phyloP scores from a whole-genome alignment of 805 yeast species.

The Zygosaccharomyces bailii region DNA sequence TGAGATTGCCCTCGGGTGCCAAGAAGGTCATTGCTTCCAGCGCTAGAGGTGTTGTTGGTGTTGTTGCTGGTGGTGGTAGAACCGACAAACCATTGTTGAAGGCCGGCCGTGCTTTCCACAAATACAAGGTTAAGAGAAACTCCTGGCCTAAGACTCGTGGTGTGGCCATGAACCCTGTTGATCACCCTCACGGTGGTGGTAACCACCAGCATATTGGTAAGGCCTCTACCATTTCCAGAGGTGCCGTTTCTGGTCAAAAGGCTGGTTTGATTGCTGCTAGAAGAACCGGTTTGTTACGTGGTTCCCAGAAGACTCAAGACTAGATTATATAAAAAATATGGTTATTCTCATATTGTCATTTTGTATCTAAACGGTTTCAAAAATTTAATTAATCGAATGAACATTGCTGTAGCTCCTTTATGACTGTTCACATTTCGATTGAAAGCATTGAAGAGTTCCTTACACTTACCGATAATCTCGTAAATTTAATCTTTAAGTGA shows the following conservation, averaged over 20 bases:
- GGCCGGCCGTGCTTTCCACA: constrained; percentile 99
- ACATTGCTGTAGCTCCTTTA: background rate
- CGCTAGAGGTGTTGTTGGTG: constrained; percentile 99
- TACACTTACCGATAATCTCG: too few relatives aligned
- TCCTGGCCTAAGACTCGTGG: constrained; percentile 99
- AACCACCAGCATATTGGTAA: constrained; percentile 99
- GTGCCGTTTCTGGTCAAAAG: constrained; percentile 99
- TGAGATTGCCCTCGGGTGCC: constrained; percentile 98
- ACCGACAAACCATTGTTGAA: constrained; percentile 98
- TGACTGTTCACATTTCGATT: too few relatives aligned
- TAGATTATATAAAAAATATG: constrained; percentile 40
- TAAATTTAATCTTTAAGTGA: too few relatives aligned
- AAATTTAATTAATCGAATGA: constrained; percentile 16
- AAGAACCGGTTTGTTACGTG: constrained; percentile 99
- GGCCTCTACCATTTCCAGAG: constrained; percentile 98
- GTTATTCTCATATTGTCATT: constrained; percentile 29
- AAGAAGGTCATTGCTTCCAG: constrained; percentile 93
- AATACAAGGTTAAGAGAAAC: constrained; percentile 99
- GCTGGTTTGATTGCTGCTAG: constrained; percentile 99
- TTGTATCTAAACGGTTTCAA: constrained; percentile 23
- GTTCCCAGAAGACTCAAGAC: constrained; percentile 93
- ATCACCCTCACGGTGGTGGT: constrained; percentile 99
- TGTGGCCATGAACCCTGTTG: constrained; percentile 99
- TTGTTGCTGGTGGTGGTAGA: constrained; percentile 99
- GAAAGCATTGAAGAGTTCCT: background rate